Base-by-base conservation (phyloP, 768 basidiomycete species). In the Hirschioporus abietinus region DNA sequence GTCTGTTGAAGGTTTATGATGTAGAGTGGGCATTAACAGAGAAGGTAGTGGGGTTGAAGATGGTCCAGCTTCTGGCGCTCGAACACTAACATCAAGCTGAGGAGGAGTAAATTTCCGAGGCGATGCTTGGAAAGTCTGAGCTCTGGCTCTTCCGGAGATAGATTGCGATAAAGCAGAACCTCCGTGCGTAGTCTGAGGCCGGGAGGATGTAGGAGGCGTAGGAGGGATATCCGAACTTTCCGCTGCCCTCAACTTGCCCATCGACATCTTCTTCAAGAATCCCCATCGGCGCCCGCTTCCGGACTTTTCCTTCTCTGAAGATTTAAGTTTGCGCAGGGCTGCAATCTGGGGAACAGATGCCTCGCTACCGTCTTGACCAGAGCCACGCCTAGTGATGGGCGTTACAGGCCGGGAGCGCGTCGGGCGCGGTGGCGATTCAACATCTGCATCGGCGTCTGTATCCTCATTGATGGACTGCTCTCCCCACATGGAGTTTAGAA, bases 231-330 rank as follows among this genome's bases (percentile, higher is more conserved):
- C 92, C 42, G 42, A 12, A 52, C 4, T 52, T 52, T 52, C 42
- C 42, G 20, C 20, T n/a, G 79, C 70, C 71, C 87, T 87, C 80
- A 96, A 90, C 76, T 91, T 93, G 17, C 94, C 90, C 93, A 96
- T 96, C 7, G 95, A 96, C 95, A 98, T 97, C 80, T 98, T 98
- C 80, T 95, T 94, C 67, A 98, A 80, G 80, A 98, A 96, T 3
- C 95, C 95, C 95, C 96, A 96, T 66, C 92, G 88, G 64, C 23
- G 10, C 17, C 25, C 60, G 12, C 20, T 52, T 15, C 88, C 88
- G 52, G 80, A 79, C 75, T 91, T 90, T 71, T 89, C 86, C 71
- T 86, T 85, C 62, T 78, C 78, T 63, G 78, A 74, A 18, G 60
- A 61, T 26, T 67, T 65, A 23, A 27, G 24, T 25, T 59, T 65